Evolutionary conservation across 179 eudicot genomes (phyloP).

Genomic region (Beta lomatogona): DNA sequence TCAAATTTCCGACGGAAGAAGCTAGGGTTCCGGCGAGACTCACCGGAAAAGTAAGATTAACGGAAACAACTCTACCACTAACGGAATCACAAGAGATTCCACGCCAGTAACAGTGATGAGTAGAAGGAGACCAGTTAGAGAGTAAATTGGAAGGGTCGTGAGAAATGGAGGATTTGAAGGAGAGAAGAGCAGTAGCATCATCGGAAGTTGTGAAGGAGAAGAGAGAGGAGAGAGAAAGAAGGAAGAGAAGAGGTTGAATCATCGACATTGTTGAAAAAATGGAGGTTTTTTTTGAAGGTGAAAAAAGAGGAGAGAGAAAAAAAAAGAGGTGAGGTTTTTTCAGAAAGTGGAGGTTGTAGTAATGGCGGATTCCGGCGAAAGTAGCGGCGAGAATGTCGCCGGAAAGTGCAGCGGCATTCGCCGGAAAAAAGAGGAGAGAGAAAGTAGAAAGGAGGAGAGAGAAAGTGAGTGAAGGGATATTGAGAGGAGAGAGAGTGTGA

Average conservation of each 20-base stretch:
- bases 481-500: not conserved
- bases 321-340: not conserved
- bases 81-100: constrained; percentile 43
- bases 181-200: constrained; percentile 35
- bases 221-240: constrained; percentile 16
- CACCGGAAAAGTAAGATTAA: constrained; percentile 30
- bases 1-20: constrained; percentile 39
- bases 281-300: not conserved
- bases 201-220: constrained; percentile 16
- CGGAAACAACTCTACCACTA: constrained; percentile 32
- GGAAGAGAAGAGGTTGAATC: not conserved
- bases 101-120: constrained; percentile 43
- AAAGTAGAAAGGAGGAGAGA: not conserved
- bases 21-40: constrained; percentile 42
- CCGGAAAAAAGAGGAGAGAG: constrained; percentile 3
- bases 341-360: not conserved
- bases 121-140: constrained; percentile 35
- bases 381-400: constrained; percentile 23
- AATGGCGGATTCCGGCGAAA: no score
- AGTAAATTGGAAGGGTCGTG: constrained; percentile 32
- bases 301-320: not conserved
- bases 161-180: constrained; percentile 35
- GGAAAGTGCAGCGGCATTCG: constrained; percentile 21
- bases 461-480: not conserved
- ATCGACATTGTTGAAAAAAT: constrained; percentile 25